Conservation (phyloP, 495 filamentous ascomycete genomes). For the Penicillium simplicissimum region DNA sequence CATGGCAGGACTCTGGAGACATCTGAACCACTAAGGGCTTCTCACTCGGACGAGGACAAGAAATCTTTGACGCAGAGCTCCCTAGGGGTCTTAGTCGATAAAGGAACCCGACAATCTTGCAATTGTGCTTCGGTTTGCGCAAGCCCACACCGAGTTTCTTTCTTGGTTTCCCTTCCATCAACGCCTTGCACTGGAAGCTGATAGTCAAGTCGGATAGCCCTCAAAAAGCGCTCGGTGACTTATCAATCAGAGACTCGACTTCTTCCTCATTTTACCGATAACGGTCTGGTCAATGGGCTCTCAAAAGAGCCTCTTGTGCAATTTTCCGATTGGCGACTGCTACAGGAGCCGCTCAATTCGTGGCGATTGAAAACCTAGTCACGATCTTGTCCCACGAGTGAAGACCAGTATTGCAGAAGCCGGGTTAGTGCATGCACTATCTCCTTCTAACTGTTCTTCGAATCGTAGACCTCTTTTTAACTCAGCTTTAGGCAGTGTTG, state of each 20-base stretch:
- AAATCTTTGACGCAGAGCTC: no score
- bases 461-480: no score
- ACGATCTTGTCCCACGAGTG: slow-evolving; percentile 15
- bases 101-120: slow-evolving; percentile 15
- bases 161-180: slow-evolving; percentile 14
- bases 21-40: no score
- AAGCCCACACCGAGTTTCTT: slow-evolving; percentile 10
- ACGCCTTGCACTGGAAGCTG: slow-evolving; percentile 2
- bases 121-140: slow-evolving; percentile 12
- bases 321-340: slow-evolving; percentile 35
- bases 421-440: slow-evolving; percentile 19
- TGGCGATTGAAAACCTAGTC: slow-evolving; percentile 34
- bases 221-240: slow-evolving; percentile 26
- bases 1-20: no score
- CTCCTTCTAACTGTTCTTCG: no score
- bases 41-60: no score
- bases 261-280: slow-evolving; percentile 29
- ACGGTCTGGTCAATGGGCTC: slow-evolving; percentile 30
- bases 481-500: no score
- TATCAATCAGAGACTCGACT: slow-evolving; percentile 26
- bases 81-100: no score
- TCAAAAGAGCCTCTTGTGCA: slow-evolving; percentile 29
- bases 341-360: slow-evolving; percentile 28
- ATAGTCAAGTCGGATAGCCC: slow-evolving; percentile 15
- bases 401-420: slow-evolving; percentile 21